Evolutionary conservation across 1,284 basidiomycete genomes (phyloP).

Genomic region (Ganoderma lingzhi): DNA sequence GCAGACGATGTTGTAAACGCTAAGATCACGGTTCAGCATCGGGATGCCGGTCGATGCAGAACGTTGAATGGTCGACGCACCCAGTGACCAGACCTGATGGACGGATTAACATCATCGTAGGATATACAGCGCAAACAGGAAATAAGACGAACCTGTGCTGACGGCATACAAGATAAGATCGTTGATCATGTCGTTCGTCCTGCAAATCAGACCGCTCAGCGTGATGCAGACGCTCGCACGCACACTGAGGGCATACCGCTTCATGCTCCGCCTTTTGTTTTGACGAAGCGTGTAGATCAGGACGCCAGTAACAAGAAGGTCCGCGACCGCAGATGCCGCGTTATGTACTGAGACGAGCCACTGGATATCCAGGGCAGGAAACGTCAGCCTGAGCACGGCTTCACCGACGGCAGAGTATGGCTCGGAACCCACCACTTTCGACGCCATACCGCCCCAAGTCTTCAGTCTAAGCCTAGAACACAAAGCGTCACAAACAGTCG

Average conservation of each 20-base stretch:
- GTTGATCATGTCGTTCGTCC: constrained; percentile 13
- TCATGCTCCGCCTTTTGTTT: constrained; percentile 6
- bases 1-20: constrained; percentile 15
- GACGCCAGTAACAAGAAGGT: constrained; percentile 10
- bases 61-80: not conserved
- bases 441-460: not conserved
- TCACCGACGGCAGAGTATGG: not conserved
- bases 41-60: not conserved
- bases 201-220: constrained; percentile 2
- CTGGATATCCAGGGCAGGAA: not conserved
- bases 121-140: not conserved
- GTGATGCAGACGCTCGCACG: too few species aligned
- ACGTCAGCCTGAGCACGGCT: not conserved
- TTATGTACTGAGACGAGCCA: constrained; percentile 13
- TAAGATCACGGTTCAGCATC: not conserved
- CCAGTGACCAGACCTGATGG: constrained; percentile 1
- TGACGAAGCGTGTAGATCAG: constrained; percentile 15
- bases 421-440: not conserved
- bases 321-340: constrained; percentile 11
- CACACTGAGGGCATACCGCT: not conserved
- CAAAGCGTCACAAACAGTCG: not conserved
- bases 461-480: not conserved
- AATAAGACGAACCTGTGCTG: constrained; percentile 10
- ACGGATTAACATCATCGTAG: not conserved
- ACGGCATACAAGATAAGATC: constrained; percentile 9